A percentile compares a stretch with the other conserved stretches of the same genome.
These are phyloP conservation scores for Cadophora malorum DNA, from an alignment of 2,329 filamentous ascomycete species.

Conservation along the genomic window DNA sequence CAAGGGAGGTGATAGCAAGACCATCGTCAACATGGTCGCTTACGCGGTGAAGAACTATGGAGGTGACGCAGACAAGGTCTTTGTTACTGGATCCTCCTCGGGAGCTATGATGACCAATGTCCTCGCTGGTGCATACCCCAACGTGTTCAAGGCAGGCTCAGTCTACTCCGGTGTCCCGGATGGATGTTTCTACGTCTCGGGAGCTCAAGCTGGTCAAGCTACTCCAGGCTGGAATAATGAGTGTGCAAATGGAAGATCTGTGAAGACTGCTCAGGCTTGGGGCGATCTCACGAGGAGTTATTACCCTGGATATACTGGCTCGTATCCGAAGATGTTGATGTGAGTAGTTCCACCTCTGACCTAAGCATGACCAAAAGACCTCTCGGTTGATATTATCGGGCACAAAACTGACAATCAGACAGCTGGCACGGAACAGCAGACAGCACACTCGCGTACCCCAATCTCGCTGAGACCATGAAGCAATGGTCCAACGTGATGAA, in stretches of 20 bases:
- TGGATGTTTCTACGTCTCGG: slow-evolving; percentile 50
- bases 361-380: too few relatives aligned
- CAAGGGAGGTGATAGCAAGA: slow-evolving; percentile 61
- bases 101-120: slow-evolving; percentile 56
- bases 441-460: slow-evolving; percentile 48
- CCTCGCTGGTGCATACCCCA: slow-evolving; percentile 54
- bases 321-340: slow-evolving; percentile 49
- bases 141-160: slow-evolving; percentile 53
- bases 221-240: slow-evolving; percentile 59
- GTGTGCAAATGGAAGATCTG: slow-evolving; percentile 49
- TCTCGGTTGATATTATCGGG: too few relatives aligned
- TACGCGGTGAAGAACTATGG: slow-evolving; percentile 60
- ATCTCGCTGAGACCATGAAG: slow-evolving; percentile 53
- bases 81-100: slow-evolving; percentile 57
- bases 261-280: slow-evolving; percentile 53
- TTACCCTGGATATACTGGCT: slow-evolving; percentile 48
- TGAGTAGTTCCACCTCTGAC: slow-evolving; percentile 17
- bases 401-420: slow-evolving; percentile 18
- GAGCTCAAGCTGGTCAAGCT: slow-evolving; percentile 52
- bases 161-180: slow-evolving; percentile 53
- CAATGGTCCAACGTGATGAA: slow-evolving; percentile 55
- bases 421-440: slow-evolving; percentile 50
- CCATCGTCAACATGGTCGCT: slow-evolving; percentile 64
- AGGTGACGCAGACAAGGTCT: slow-evolving; percentile 58
- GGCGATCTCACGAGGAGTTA: slow-evolving; percentile 53